These are phyloP conservation scores for Talaromyces sp. DNA, from an alignment of 2,329 filamentous ascomycete genomes.

Conservation along the genomic window DNA sequence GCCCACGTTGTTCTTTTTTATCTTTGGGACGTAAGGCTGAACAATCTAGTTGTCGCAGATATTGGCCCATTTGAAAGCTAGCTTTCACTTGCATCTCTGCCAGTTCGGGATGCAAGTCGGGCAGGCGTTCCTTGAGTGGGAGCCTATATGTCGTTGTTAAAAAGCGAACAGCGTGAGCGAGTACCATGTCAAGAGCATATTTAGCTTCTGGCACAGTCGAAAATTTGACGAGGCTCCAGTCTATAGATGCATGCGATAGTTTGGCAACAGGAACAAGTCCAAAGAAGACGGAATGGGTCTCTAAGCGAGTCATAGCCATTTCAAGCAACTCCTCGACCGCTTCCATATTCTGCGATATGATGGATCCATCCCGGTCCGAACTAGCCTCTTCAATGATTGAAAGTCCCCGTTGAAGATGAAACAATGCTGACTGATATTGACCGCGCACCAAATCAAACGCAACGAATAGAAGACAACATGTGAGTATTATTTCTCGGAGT, in stretches of 20 bases:
- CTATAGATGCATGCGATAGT: neutral
- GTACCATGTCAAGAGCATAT: neutral
- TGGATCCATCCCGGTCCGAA: neutral
- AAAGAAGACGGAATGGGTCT: constrained; percentile 15
- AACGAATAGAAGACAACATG: constrained; percentile 29
- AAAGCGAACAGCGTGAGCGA: neutral
- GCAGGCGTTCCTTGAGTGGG: neutral
- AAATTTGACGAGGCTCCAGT: neutral
- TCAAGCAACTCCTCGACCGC: constrained; percentile 7
- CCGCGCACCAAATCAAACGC: constrained; percentile 29
- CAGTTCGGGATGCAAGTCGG: neutral
- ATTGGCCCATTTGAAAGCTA: neutral
- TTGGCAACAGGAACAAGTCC: neutral
- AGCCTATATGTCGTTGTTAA: neutral
- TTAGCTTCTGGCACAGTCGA: no score
- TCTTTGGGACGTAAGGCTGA: neutral
- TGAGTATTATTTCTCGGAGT: constrained; percentile 21
- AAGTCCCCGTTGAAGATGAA: constrained; percentile 28
- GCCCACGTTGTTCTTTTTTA: constrained; percentile 13
- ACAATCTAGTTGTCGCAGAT: neutral
- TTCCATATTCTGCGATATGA: neutral
- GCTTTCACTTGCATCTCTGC: neutral
- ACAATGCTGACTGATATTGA: constrained; percentile 19
- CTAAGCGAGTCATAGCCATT: constrained; percentile 13
- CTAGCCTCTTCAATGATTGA: constrained; percentile 18